Evolutionary conservation across 306 rosid genomes (phyloP).

Genomic region (Fragaria nilgerrensis): DNA sequence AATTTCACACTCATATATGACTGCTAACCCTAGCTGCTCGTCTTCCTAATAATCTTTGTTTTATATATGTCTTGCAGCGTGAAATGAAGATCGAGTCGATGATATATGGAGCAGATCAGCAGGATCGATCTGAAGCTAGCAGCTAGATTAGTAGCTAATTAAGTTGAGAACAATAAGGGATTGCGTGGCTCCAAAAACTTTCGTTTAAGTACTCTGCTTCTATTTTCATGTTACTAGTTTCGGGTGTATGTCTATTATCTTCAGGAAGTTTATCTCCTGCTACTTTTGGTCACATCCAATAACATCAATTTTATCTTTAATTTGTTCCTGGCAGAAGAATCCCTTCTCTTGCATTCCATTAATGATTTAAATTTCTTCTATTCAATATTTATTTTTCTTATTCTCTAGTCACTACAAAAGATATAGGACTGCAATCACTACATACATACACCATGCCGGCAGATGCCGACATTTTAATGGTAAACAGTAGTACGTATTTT

Average conservation of each 20-base stretch:
- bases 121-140: neutral
- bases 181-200: too few species aligned
- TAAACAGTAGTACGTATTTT: too few species aligned
- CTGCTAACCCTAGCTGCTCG: neutral
- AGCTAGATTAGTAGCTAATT: neutral
- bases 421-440: too few species aligned
- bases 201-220: neutral
- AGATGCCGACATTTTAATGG: too few species aligned
- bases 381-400: too few species aligned
- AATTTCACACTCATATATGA: neutral
- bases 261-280: neutral
- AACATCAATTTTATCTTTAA: too few species aligned
- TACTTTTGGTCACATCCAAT: neutral
- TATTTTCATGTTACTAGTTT: neutral
- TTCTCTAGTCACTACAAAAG: too few species aligned
- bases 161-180: neutral
- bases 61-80: slow-evolving; percentile 9
- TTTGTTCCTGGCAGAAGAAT: too few species aligned
- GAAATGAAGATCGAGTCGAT: slow-evolving; percentile 1
- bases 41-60: neutral
- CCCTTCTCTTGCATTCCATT: too few species aligned
- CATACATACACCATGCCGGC: too few species aligned
- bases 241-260: neutral
- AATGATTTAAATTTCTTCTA: too few species aligned
- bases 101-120: neutral